Evolutionary conservation across 2,329 filamentous ascomycete species (phyloP), one percentile per base, ranked within the genome.

Genomic region (Alternaria solani): DNA sequence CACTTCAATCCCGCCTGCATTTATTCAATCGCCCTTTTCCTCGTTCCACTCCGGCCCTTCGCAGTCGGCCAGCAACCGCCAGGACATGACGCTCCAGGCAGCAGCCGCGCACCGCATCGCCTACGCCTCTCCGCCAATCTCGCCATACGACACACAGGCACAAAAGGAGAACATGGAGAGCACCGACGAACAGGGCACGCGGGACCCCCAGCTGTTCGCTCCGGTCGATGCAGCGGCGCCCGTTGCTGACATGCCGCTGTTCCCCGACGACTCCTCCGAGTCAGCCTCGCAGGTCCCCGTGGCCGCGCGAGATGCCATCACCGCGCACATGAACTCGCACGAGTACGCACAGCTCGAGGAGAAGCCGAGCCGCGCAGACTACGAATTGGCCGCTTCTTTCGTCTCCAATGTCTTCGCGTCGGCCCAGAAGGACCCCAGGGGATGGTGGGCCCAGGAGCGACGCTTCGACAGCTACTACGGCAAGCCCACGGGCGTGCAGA

Each of bases 391-490:
- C 36, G 69, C 75, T 51, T 64, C 67, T 51, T 71, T 78, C 63
- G 64, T 69, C 49, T 75, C 74, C 51, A 69, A 76, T 66, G 75
- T 79, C 38, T 73, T 68, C 62, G 61, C 68, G 34, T 57, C 57
- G 12, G 74, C 71, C 53, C 64, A 67, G 65, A 70, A 73, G 63
- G 79, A 88, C 65, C 85, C 79, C 1, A 76, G 70, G 25, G 75
- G 55, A 30, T 78, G 76, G 76, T 71, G 69, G 43, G 59, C 59
- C 11, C 72, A 73, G 67, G 85, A 89, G 74, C 82, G 83, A 4
- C 76, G 82, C 26, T 81, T 88, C 34, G 82, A 82, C 8, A 82
- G 87, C 65, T 78, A 68, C 48, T 79, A 78, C 61, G 72, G 82
- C 41, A 81, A 79, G 52, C 83, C 75, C 80, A 57, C 77, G 75